Evolutionary conservation across 768 basidiomycete genomes (phyloP).

Genomic region (Podaxis sp.): DNA sequence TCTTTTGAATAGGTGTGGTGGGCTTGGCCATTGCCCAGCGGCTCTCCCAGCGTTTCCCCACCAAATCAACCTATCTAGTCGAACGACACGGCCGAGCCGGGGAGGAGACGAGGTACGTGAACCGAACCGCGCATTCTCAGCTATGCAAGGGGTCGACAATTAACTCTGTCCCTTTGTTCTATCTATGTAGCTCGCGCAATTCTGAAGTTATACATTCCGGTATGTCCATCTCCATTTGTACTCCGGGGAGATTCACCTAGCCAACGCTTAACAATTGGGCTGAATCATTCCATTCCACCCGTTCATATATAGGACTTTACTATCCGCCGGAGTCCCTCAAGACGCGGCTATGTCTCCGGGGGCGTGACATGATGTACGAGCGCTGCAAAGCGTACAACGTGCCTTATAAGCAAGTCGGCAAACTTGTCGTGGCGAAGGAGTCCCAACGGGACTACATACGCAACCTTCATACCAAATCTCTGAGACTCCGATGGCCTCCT

Average conservation of each 20-base stretch:
- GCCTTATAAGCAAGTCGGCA: constrained; percentile 74
- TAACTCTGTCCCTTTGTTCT: background rate
- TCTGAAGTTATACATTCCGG: constrained; percentile 96
- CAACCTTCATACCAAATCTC: constrained; percentile 62
- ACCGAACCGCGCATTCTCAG: background rate
- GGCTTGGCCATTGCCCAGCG: constrained; percentile 85
- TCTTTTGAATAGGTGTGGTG: constrained; percentile 58
- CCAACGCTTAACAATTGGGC: background rate
- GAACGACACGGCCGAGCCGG: constrained; percentile 77
- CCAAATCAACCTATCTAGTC: constrained; percentile 74
- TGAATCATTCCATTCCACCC: background rate
- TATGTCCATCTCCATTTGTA: constrained; percentile 25
- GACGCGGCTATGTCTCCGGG: constrained; percentile 82
- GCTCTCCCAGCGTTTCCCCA: constrained; percentile 61
- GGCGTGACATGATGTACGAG: constrained; percentile 80
- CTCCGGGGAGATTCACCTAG: background rate
- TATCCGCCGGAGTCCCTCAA: constrained; percentile 85
- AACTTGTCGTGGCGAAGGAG: constrained; percentile 81
- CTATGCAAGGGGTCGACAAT: background rate
- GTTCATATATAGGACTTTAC: constrained; percentile 59
- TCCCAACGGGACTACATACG: constrained; percentile 73
- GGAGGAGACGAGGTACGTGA: constrained; percentile 77
- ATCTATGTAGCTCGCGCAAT: constrained; percentile 71
- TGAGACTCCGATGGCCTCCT: constrained; percentile 50
- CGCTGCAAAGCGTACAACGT: constrained; percentile 65